Evolutionary conservation across 805 yeast genomes (phyloP), one percentile per base, ranked within the genome.

Genomic region (Ogataea degrootiae): DNA sequence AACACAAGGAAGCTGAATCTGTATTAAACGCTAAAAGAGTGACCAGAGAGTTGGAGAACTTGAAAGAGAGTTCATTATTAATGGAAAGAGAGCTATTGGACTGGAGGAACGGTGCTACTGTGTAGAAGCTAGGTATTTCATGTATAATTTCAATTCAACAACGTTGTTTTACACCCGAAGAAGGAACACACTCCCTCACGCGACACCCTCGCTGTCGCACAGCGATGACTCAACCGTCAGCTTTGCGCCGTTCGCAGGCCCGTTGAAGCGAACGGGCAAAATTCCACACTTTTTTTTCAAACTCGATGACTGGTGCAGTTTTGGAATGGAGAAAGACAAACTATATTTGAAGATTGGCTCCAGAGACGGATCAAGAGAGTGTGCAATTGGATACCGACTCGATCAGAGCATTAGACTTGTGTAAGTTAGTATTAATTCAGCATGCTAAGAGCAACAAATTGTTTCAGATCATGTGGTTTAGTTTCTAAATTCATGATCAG

Each of bases 21-120:
- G 70, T 67, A 41, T 57, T 76, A 49, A 65, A 63, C 37, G 56
- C 72, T 37, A 75, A 71, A 45, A 71, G 79, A 40, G 68, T 76
- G 19, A 79, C 78, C 48, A 73, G 91, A 49, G 87, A 82, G 50
- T 72, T 76, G 38, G 68, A 72, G 2, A 80, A 77, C 43, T 66
- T 76, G 52, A 77, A 78, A 52, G 86, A 82, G 52, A 73, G 69
- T 45, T 67, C 79, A 40, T 57, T 76, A 42, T 68, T 71, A 48
- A 56, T 82, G 50, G 85, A 83, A 58, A 75, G 70, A 51, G 89
- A 84, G 57, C 60, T 82, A 4, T 63, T 74, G 22, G 79, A 76
- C 43, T 79, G 87, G 79, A 76, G 78, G 57, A 66, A 47, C 23
- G 50, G 49, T 29, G 34, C 56, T 26, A 34, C 40, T 14, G 36